Evolutionary conservation across 2,329 filamentous ascomycete species (phyloP), one percentile per base, ranked within the genome.

Genomic region (Torrubiella hemipterigena): DNA sequence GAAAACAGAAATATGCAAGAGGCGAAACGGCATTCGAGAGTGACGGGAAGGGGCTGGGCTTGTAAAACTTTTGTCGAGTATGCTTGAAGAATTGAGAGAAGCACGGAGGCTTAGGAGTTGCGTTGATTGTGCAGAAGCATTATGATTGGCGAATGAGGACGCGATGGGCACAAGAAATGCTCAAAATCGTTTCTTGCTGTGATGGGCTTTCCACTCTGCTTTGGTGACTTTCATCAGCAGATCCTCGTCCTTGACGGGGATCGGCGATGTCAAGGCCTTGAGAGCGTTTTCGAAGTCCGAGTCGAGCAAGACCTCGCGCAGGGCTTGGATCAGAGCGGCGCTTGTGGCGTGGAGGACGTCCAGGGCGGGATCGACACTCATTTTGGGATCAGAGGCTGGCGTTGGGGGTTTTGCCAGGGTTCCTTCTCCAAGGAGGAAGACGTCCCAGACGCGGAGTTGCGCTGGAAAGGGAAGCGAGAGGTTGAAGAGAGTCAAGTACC

Each of bases 401-500:
- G 35, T 34, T 11, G 26, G 11, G 12, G 30, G 9, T 28, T 34
- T n/a, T 21, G 30, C 17, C 27, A 14, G 21, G 38, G 12, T 7
- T 8, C 69, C 67, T 43, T 89, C 84, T 28, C 89, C 91, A 10
- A 96, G 72, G 72, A 98, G 85, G 57, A 96, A 96, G 2, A 95
- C 82, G 50, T 98, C 91, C 91, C 91, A 98, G 12, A 98, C 81
- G 29, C 91, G 81, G 21, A 98, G 75, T 55, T 96, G 91, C 4
- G 89, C 87, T 0, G 84, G 72, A 47, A 96, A 98, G 0, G 91
- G 91, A 31, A 98, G 83, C 12, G 85, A 93, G 48, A 96, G 81
- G 56, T 96, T 96, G 68, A 98, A 98, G 7, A 98, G 66, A 3
- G 91, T 98, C 31, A 98, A 67, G 51, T 98, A 98, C 91, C 91